Conservation (phyloP, 2,329 filamentous ascomycete genomes). For the Camptophora hylomeconis region DNA sequence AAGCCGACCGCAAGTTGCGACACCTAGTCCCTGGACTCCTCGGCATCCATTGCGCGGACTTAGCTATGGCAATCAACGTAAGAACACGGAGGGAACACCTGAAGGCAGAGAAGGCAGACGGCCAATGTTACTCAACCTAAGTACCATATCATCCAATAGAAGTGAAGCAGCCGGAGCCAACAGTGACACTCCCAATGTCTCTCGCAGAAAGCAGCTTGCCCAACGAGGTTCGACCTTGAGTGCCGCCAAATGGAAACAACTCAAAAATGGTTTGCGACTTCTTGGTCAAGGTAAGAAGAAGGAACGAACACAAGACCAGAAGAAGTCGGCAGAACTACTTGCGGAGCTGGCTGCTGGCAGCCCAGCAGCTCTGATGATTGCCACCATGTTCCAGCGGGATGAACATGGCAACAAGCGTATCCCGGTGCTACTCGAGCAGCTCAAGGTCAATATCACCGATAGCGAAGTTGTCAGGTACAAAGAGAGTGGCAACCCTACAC, state of each 20-base stretch:
- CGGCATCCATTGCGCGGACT: slow-evolving; percentile 45
- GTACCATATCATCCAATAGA: slow-evolving; percentile 44
- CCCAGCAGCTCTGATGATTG: slow-evolving; percentile 83
- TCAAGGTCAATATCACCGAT: slow-evolving; percentile 77
- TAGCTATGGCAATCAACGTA: slow-evolving; percentile 38
- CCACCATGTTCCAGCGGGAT: slow-evolving; percentile 95
- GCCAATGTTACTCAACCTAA: slow-evolving; percentile 46
- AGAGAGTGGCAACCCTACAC: slow-evolving; percentile 13
- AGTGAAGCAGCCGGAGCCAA: slow-evolving; percentile 8
- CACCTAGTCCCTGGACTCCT: slow-evolving; percentile 43
- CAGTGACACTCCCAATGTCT: slow-evolving; percentile 12
- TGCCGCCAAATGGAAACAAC: slow-evolving; percentile 79
- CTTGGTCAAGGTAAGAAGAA: slow-evolving; percentile 66
- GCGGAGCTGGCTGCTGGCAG: slow-evolving; percentile 86
- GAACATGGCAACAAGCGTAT: slow-evolving; percentile 93
- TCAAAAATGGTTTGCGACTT: slow-evolving; percentile 80
- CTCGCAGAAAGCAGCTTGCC: slow-evolving; percentile 28
- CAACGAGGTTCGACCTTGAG: slow-evolving; percentile 59
- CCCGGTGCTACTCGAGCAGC: slow-evolving; percentile 84
- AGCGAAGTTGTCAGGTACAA: slow-evolving; percentile 50
- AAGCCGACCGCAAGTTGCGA: slow-evolving; percentile 48
- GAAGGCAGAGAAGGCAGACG: slow-evolving; percentile 47
- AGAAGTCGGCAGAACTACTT: slow-evolving; percentile 92
- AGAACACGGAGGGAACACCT: slow-evolving; percentile 37
- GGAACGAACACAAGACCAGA: slow-evolving; percentile 74